Percentiles rank a stretch among this genome's conserved stretches.
Evolutionary conservation across 2,329 filamentous ascomycete genomes (phyloP).

Genomic region (Aspergillus sp.): DNA sequence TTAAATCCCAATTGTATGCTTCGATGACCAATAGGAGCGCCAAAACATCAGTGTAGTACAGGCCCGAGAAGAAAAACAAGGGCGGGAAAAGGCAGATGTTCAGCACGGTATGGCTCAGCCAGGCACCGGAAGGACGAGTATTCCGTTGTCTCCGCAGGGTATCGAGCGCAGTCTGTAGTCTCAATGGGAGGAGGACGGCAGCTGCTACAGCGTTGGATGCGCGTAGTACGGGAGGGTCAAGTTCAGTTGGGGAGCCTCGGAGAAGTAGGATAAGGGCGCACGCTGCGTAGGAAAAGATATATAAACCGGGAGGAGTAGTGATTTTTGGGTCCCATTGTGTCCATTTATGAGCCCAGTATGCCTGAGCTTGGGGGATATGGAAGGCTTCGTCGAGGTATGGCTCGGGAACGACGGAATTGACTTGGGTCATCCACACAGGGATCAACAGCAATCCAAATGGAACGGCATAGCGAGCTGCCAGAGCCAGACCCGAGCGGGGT

Average conservation of each 20-base stretch:
- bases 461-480: slow-evolving; percentile 37
- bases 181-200: slow-evolving; percentile 42
- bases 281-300: slow-evolving; percentile 52
- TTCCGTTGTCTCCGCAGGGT: slow-evolving; percentile 37
- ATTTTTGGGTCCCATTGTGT: slow-evolving; percentile 92
- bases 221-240: slow-evolving; percentile 36
- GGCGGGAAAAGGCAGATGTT: slow-evolving; percentile 86
- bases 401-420: slow-evolving; percentile 52
- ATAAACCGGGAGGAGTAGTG: slow-evolving; percentile 90
- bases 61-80: slow-evolving; percentile 90
- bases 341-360: slow-evolving; percentile 76
- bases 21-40: slow-evolving; percentile 74
- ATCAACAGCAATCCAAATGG: slow-evolving; percentile 37
- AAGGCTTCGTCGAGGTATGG: slow-evolving; percentile 59
- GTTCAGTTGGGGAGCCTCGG: slow-evolving; percentile 30
- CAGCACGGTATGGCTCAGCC: slow-evolving; percentile 53
- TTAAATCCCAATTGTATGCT: slow-evolving; percentile 58
- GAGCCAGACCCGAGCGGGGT: slow-evolving; percentile 32
- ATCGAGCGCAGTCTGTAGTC: slow-evolving; percentile 57
- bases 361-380: slow-evolving; percentile 84
- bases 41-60: slow-evolving; percentile 93
- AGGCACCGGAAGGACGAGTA: slow-evolving; percentile 29
- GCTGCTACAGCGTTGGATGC: slow-evolving; percentile 39
- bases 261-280: slow-evolving; percentile 25
- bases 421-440: slow-evolving; percentile 42